Evolutionary conservation across 1,139 yeast species (phyloP), one percentile per base, ranked within the genome.

Genomic region (Saccharomycopsis hybrid): DNA sequence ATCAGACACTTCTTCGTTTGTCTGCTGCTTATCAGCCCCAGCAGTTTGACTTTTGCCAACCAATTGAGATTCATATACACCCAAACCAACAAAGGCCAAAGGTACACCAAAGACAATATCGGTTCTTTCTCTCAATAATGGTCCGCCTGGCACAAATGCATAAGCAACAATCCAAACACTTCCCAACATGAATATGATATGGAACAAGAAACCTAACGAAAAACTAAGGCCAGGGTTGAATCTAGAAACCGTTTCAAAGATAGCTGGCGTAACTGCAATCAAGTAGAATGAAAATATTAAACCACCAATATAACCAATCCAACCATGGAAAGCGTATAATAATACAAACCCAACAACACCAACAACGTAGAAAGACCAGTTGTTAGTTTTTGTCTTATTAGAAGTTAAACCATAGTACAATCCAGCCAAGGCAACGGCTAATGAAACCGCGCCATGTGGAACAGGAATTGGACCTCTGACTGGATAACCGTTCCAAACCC

Each of bases 91-190:
- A 33, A 72, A 59, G 1, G 70, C 60, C 44, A 84, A 78, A 53
- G 85, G 76, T 3, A 70, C 58, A 4, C 74, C 73, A 46, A 88
- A 65, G 2, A 92, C 78, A 43, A 85, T 65, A 65, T 89, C 95
- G 3, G 92, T 82, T 63, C 96, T 78, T 67, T 92, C 98, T 62
- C 98, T 78, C 52, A 92, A 72, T 30, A 85, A 58, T 62, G 83
- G 83, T 3, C 98, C 98, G 55, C 87, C 92, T n/a, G 98, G 98
- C 47, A 92, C 98, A 68, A 92, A 92, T 0, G 98, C 98, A 65
- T 92, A 92, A 0, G 98, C 98, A 41, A 92, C 98, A 49, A 85
- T 81, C 97, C 97, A 92, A 47, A 92, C 95, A 65, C 90, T 92
- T 11, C 86, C 92, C 55, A 92, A 73, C 13, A 80, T 70, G 41